phyloP scores from a whole-genome alignment of 306 rosid genomes.

The Trifolium repens region DNA sequence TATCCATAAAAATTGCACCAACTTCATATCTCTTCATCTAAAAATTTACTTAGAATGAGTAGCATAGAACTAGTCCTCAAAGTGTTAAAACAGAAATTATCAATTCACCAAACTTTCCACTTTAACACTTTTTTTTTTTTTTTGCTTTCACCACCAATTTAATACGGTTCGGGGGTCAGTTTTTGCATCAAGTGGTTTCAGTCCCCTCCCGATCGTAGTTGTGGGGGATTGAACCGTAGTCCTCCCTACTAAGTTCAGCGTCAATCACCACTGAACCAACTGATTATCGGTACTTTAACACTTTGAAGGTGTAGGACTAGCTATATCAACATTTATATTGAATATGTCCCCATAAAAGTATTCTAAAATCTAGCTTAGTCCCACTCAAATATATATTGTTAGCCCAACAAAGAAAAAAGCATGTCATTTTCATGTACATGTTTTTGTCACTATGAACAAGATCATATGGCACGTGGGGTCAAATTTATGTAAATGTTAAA shows the following conservation, averaged over 20 bases:
- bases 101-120: background rate
- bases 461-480: constrained; percentile 12
- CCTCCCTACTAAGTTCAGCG: no score
- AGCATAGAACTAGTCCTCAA: background rate
- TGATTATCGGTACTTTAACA: background rate
- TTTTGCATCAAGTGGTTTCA: no score
- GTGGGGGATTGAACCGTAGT: no score
- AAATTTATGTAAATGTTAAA: constrained; percentile 18
- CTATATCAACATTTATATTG: background rate
- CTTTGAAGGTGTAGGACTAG: background rate
- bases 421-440: background rate
- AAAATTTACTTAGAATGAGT: background rate
- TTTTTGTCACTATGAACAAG: background rate
- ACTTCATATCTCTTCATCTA: background rate
- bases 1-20: no score
- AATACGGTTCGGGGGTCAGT: no score
- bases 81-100: background rate
- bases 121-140: background rate
- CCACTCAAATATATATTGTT: constrained; percentile 11
- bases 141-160: no score
- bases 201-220: no score
- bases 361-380: constrained; percentile 15
- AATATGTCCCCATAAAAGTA: background rate
- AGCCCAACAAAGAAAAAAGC: constrained; percentile 10
- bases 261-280: no score